Evolutionary conservation across 228 moss, liverwort and hornwort genomes (phyloP).

Genomic region (Sphagnum fallax): DNA sequence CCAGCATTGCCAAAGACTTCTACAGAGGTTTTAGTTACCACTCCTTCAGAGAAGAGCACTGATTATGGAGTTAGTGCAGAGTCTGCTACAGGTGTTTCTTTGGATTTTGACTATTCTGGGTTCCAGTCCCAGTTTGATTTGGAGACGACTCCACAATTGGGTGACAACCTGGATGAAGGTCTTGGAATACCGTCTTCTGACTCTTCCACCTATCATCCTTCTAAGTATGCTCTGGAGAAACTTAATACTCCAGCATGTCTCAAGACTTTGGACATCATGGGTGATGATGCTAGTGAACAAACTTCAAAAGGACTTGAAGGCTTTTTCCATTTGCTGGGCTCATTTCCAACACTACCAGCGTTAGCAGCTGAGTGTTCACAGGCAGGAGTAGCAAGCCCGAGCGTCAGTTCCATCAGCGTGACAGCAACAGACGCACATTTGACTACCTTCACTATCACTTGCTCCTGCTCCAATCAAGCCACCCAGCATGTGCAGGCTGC

Average conservation of each 20-base stretch:
- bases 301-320: constrained; percentile 16
- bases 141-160: background rate
- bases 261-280: constrained; percentile 15
- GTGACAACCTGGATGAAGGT: background rate
- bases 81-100: too few species aligned
- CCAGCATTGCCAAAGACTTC: too few species aligned
- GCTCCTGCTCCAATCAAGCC: constrained; percentile 66
- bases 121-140: too few species aligned
- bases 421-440: constrained; percentile 50
- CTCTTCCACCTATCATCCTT: too few species aligned
- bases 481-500: constrained; percentile 73
- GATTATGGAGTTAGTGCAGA: too few species aligned
- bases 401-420: constrained; percentile 62
- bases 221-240: too few species aligned
- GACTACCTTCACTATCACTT: constrained; percentile 81
- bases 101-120: too few species aligned
- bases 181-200: too few species aligned
- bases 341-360: constrained; percentile 62
- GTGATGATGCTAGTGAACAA: constrained; percentile 12
- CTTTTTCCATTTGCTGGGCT: constrained; percentile 44
- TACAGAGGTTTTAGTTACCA: too few species aligned
- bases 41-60: too few species aligned
- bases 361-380: constrained; percentile 70
- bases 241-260: constrained; percentile 20
- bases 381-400: constrained; percentile 1